Evolutionary conservation across 1,284 basidiomycete species (phyloP).

Genomic region (Stygiomarasmius scandens): DNA sequence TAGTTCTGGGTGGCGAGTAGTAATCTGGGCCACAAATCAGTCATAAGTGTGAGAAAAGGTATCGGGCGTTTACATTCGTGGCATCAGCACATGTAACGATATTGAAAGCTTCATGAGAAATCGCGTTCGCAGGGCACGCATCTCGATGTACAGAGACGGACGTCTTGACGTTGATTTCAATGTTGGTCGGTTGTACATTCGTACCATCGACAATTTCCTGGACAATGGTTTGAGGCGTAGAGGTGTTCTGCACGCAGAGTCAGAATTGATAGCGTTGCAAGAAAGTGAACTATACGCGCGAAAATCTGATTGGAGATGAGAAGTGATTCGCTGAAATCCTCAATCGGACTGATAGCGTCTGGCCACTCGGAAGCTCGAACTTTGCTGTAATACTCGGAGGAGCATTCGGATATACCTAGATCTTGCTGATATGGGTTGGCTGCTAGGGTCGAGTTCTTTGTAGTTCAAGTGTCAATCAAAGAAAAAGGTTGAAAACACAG

Average conservation of each 20-base stretch:
- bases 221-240: background rate
- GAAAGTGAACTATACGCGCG: background rate
- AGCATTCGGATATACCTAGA: no score
- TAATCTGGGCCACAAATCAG: slow-evolving; percentile 27
- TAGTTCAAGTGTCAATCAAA: no score
- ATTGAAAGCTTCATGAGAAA: background rate
- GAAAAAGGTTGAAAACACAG: no score
- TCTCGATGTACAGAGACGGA: background rate
- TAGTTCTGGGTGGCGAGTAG: slow-evolving; percentile 33
- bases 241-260: background rate
- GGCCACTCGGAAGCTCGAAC: no score
- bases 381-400: no score
- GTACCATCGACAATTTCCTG: background rate
- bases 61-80: slow-evolving; percentile 33
- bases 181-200: background rate
- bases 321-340: background rate
- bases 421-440: no score
- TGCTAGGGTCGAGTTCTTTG: no score
- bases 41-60: background rate
- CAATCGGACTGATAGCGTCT: background rate
- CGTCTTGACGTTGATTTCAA: background rate
- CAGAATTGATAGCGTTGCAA: background rate
- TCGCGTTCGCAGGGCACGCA: background rate
- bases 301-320: background rate
- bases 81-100: slow-evolving; percentile 36